Conservation (phyloP, 2,329 filamentous ascomycete genomes). For the Coniella lustricola region DNA sequence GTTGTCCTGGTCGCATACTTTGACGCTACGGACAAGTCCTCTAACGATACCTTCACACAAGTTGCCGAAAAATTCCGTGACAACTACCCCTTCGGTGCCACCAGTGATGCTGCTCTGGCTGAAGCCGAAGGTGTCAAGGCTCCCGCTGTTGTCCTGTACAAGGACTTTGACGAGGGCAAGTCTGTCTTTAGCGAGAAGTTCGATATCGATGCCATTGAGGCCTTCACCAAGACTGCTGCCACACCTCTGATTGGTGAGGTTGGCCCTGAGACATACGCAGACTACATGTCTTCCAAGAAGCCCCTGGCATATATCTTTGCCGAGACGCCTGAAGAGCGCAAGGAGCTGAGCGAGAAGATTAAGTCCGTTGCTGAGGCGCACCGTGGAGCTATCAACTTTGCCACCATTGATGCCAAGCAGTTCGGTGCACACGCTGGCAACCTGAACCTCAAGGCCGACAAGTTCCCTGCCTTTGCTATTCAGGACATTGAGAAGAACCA, state of each 20-base stretch:
- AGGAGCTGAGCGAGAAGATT: constrained; percentile 65
- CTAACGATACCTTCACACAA: constrained; percentile 75
- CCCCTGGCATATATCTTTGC: constrained; percentile 97
- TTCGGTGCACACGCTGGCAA: constrained; percentile 94
- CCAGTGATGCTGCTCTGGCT: constrained; percentile 74
- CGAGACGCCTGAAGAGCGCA: constrained; percentile 84
- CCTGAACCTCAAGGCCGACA: constrained; percentile 91
- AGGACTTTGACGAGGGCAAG: constrained; percentile 97
- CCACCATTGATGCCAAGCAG: constrained; percentile 88
- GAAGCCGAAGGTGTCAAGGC: constrained; percentile 84
- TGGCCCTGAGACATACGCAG: constrained; percentile 90
- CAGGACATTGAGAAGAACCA: constrained; percentile 92
- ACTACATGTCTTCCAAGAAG: constrained; percentile 87
- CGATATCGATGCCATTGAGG: constrained; percentile 69
- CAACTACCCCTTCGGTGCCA: constrained; percentile 85
- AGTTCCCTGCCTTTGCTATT: constrained; percentile 96
- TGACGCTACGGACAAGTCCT: constrained; percentile 69
- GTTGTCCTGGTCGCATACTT: constrained; percentile 91
- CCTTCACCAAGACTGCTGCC: constrained; percentile 76
- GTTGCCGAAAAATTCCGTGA: constrained; percentile 75
- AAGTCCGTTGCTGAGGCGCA: constrained; percentile 85
- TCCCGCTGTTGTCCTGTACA: constrained; percentile 89
- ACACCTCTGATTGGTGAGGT: constrained; percentile 93
- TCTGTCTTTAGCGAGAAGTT: constrained; percentile 75
- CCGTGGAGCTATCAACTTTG: constrained; percentile 95